These are phyloP conservation scores for Citrullus mucosospermus DNA, from an alignment of 306 rosid genomes.

Conservation along the genomic window DNA sequence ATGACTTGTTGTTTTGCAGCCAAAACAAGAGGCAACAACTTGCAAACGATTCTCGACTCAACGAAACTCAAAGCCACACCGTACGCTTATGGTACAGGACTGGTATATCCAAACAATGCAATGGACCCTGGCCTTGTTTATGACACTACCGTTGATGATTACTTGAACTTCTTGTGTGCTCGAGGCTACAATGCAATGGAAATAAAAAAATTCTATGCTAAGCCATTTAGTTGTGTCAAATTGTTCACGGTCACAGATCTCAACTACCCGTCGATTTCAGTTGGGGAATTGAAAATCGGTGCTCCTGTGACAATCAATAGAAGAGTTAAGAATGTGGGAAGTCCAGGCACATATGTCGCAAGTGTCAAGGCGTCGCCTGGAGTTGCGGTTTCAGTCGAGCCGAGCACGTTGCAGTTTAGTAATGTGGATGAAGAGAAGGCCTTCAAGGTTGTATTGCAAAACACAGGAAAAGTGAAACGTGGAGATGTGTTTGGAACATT, in stretches of 20 bases:
- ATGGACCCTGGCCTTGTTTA: constrained; percentile 53
- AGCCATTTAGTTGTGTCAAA: constrained; percentile 16
- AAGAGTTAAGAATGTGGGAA: constrained; percentile 39
- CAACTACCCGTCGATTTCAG: constrained; percentile 37
- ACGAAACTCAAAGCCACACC: constrained; percentile 24
- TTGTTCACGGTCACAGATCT: constrained; percentile 18
- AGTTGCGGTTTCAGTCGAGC: constrained; percentile 19
- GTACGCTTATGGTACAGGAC: constrained; percentile 42
- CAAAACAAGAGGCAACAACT: background rate
- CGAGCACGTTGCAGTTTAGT: constrained; percentile 16
- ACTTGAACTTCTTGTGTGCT: constrained; percentile 42
- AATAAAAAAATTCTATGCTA: constrained; percentile 7
- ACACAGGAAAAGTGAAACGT: background rate
- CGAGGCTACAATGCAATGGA: constrained; percentile 19
- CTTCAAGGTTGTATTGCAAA: constrained; percentile 18
- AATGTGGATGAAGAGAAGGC: constrained; percentile 21
- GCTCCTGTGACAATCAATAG: constrained; percentile 11
- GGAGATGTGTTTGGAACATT: constrained; percentile 17
- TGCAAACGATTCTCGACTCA: background rate
- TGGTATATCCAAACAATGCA: constrained; percentile 32
- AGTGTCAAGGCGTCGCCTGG: background rate
- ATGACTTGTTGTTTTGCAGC: background rate
- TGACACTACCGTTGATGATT: constrained; percentile 26
- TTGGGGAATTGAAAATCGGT: background rate
- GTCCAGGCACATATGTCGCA: constrained; percentile 19